Percentiles rank a stretch among this genome's conserved stretches.
These are phyloP conservation scores for Phenoliferia sp. DNA, from an alignment of 1,284 basidiomycete species.

Conservation along the genomic window DNA sequence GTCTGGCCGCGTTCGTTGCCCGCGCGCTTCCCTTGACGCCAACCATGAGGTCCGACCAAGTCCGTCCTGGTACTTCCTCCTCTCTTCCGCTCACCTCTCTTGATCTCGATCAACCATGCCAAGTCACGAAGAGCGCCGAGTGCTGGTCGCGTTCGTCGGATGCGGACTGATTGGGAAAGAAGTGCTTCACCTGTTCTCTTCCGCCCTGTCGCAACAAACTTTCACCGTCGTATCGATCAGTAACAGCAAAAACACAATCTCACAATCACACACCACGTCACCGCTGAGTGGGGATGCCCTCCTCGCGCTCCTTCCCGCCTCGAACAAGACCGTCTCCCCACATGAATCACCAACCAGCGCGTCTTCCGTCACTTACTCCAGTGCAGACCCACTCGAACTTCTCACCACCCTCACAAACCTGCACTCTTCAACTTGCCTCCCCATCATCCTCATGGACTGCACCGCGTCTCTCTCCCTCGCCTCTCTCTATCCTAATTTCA, in stretches of 20 bases:
- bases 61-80: too few relatives aligned
- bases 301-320: conserved; percentile 8
- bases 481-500: conserved; percentile 70
- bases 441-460: conserved; percentile 73
- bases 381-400: neutral
- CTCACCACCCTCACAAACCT: conserved; percentile 42
- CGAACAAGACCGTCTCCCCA: neutral
- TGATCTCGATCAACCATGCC: too few relatives aligned
- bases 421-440: conserved; percentile 44
- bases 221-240: conserved; percentile 65
- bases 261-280: neutral
- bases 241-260: conserved; percentile 56
- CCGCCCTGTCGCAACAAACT: conserved; percentile 47
- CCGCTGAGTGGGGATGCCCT: neutral
- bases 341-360: neutral
- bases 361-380: neutral
- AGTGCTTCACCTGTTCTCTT: conserved; percentile 68
- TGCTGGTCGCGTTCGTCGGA: conserved; percentile 50
- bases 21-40: too few relatives aligned
- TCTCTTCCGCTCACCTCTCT: too few relatives aligned
- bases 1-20: too few relatives aligned
- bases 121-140: too few relatives aligned
- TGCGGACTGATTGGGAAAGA: conserved; percentile 82
- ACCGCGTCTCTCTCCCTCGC: conserved; percentile 82
- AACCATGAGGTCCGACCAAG: too few relatives aligned